Conservation (phyloP, 106 monocot genomes). For the Dendrobium nobile region DNA sequence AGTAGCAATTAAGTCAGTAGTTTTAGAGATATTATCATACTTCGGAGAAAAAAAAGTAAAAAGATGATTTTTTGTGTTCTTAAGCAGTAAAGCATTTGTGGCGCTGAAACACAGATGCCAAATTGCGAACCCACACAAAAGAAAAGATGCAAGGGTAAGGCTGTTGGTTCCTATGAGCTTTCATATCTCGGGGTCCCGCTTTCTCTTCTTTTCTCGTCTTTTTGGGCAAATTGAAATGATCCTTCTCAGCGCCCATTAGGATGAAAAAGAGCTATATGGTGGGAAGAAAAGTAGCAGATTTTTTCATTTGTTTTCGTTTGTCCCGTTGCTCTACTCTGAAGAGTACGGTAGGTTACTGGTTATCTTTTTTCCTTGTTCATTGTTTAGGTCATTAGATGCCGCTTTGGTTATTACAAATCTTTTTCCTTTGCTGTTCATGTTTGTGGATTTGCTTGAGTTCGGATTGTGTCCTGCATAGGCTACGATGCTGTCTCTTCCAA, state of each 20-base stretch:
- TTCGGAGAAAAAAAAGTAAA: too few species aligned
- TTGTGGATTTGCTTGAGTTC: too few species aligned
- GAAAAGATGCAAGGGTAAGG: too few species aligned
- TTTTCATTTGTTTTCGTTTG: background rate
- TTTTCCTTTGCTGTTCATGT: background rate
- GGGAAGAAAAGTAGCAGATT: background rate
- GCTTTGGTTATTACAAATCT: background rate
- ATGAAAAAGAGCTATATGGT: background rate
- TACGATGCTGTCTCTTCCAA: background rate
- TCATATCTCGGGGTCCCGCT: background rate
- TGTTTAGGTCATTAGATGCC: background rate
- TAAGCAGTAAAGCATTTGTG: too few species aligned
- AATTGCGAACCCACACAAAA: too few species aligned
- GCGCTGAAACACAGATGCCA: too few species aligned
- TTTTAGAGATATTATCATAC: too few species aligned
- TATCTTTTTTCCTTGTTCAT: background rate
- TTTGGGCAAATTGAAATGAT: background rate
- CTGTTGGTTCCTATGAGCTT: too few species aligned
- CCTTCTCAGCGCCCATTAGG: background rate
- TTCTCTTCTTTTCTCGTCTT: background rate
- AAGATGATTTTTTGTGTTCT: too few species aligned
- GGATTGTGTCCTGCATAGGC: too few species aligned
- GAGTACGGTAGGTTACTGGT: background rate
- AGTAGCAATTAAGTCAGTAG: too few species aligned
- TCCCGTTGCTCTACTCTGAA: background rate